Base-by-base conservation (phyloP, 192 early-diverging fungal genomes). In the Coemansia sp. region DNA sequence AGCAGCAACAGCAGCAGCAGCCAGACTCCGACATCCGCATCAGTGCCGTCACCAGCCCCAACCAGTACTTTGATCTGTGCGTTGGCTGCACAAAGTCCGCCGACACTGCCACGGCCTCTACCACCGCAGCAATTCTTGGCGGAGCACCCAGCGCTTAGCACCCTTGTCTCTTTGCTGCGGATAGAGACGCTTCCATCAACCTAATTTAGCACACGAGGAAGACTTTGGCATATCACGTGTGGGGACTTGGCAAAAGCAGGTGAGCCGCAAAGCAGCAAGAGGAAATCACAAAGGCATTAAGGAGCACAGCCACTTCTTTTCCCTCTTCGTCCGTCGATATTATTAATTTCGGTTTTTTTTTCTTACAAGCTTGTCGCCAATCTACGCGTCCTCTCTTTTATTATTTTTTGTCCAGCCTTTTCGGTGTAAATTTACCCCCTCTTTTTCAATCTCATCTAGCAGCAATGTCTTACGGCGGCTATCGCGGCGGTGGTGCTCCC, bases 21-120 rank as follows among this genome's bases (percentile, higher is more conserved):
- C 25, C 25, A 19, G 61, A 53, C 32, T 15, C 59, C 41, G 71
- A 56, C 15, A n/a, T 64, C 12, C 64, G 49, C 3, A 70, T 91
- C 12, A 89, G 90, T 31, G 66, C 89, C n/a, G 90, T 99, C 60
- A 87, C 89, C 60, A 95, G 97, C 83, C 97, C 97, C 12, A 99
- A 99, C 83, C 91, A 94, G 76, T 99, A 88, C 74, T 95, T 92
- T 82, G 94, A 97, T 72, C 68, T 89, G 77, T 86, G 86, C 67
- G 31, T 74, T 11, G 66, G 29, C 36, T 53, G 61, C 40, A 64
- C 59, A 59, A 65, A 66, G 39, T n/a, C 53, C 46, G 24, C 37
- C 22, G 27, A 15, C 51, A 32, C 51, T 32, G 51, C 27, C 51
- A n/a, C 51, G 6, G 11, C 8, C 24, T 1, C 45, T 10, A 51